Evolutionary conservation across 2,329 filamentous ascomycete genomes (phyloP).

Genomic region (Penicillium expansum): DNA sequence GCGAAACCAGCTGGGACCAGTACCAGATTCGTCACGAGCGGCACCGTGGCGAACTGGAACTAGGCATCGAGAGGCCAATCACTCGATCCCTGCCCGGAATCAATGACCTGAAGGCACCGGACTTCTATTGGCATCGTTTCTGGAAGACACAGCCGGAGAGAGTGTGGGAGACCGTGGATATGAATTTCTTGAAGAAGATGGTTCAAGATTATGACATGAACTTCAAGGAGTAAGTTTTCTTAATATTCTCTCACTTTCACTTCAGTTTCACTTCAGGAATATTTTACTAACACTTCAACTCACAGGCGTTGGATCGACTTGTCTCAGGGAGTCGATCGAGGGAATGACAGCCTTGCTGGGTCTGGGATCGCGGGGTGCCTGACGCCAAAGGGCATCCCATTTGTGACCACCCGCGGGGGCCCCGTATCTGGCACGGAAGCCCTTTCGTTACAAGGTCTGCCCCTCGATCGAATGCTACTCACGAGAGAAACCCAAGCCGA

Average conservation of each 20-base stretch:
- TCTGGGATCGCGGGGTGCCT: slow-evolving; percentile 65
- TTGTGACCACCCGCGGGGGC: slow-evolving; percentile 59
- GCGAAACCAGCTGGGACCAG: slow-evolving; percentile 31
- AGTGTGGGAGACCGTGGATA: slow-evolving; percentile 66
- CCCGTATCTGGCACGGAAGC: slow-evolving; percentile 62
- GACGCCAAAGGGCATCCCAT: slow-evolving; percentile 63
- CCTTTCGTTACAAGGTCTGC: slow-evolving; percentile 66
- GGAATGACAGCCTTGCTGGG: slow-evolving; percentile 41
- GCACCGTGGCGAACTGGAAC: slow-evolving; percentile 49
- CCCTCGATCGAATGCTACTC: slow-evolving; percentile 61
- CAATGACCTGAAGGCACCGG: slow-evolving; percentile 49
- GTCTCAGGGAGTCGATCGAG: slow-evolving; percentile 70
- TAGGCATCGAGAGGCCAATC: slow-evolving; percentile 58
- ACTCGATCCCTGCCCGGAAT: slow-evolving; percentile 60
- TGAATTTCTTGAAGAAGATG: slow-evolving; percentile 54
- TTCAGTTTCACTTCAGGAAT: not conserved
- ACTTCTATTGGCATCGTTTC: slow-evolving; percentile 55
- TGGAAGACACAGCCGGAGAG: slow-evolving; percentile 55
- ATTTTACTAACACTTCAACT: slow-evolving; percentile 3
- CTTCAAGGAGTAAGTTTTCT: slow-evolving; percentile 52
- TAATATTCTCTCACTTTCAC: not conserved
- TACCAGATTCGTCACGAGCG: slow-evolving; percentile 61
- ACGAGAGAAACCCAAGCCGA: slow-evolving; percentile 61
- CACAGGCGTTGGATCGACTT: slow-evolving; percentile 56
- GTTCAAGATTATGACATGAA: slow-evolving; percentile 55